Evolutionary conservation across 352 stramenopile species (phyloP), one percentile per base, ranked within the genome.

Genomic region (Globisporangium spiculum): DNA sequence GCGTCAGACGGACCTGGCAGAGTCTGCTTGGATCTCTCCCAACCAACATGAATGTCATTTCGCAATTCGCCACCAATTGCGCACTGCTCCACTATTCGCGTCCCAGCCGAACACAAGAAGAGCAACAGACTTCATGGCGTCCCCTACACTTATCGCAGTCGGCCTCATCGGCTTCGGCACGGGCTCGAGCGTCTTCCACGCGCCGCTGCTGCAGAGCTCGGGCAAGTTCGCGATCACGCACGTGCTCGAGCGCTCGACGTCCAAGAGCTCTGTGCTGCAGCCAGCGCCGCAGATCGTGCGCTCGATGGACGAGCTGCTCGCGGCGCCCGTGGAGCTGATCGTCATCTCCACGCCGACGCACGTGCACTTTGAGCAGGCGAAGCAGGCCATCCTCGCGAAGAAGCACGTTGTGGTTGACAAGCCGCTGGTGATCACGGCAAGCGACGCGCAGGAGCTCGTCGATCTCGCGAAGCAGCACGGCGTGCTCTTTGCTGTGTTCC

Each of bases 361-460:
- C 27, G 75, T 90, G 68, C 85, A 93, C 73, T 93, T 91, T 66
- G 80, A 84, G 64, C 85, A 91, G 61, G 85, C 81, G 30, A 91
- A 91, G 65, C 75, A 86, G 58, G 81, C 75, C 24, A 84, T 93
- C 58, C 63, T 81, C 53, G 83, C 83, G 55, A 91, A 90, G 72
- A 84, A 85, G 71, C 83, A 93, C 68, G 83, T 93, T 20, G 77
- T 93, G 8, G 81, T 90, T 38, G 85, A 93, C 75, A 93, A 93
- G 65, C 85, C 85, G 57, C 72, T 93, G 53, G 88, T 81, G 60
- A 74, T 91, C 73, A 82, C 79, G 20, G 72, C 76, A 2, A 72
- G 69, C 22, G 70, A 93, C 44, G 85, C 83, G 26, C 60, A 79
- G 52, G 83, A 88, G 62, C 75, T 93, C 10, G 74, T 80, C 59